phyloP scores from a whole-genome alignment of 2,329 filamentous ascomycete genomes.

The Colletotrichum destructivum region DNA sequence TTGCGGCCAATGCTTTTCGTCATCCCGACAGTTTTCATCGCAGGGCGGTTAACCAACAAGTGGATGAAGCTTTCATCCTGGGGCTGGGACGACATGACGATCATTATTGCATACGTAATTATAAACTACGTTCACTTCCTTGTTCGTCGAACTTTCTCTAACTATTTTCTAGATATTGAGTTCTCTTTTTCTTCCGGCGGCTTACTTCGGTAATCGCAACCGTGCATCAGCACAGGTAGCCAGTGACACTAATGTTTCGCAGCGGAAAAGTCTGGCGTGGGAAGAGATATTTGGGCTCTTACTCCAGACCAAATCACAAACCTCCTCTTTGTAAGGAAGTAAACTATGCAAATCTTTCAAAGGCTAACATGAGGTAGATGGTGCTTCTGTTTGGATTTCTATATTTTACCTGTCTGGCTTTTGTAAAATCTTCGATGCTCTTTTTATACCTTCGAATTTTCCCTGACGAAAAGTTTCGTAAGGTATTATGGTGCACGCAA shows the following conservation, averaged over 20 bases:
- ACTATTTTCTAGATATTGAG: neutral
- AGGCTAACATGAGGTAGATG: conserved; percentile 42
- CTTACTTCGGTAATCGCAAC: neutral
- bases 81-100: conserved; percentile 21
- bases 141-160: no score
- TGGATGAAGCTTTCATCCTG: conserved; percentile 4
- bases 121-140: neutral
- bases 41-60: neutral
- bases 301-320: conserved; percentile 4
- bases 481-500: conserved; percentile 43
- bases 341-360: neutral
- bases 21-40: neutral
- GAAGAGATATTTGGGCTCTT: conserved; percentile 17
- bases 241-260: neutral
- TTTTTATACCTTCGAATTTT: conserved; percentile 56
- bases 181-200: neutral
- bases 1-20: neutral
- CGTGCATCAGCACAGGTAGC: neutral
- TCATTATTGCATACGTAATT: conserved; percentile 9
- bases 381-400: conserved; percentile 54
- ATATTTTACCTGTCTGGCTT: conserved; percentile 51
- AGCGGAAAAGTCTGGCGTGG: neutral
- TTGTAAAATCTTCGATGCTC: conserved; percentile 54
- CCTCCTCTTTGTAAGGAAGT: neutral
- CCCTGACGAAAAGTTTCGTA: conserved; percentile 46